Conservation (phyloP, 352 stramenopile species). For the Globisporangium uncinulatum region DNA sequence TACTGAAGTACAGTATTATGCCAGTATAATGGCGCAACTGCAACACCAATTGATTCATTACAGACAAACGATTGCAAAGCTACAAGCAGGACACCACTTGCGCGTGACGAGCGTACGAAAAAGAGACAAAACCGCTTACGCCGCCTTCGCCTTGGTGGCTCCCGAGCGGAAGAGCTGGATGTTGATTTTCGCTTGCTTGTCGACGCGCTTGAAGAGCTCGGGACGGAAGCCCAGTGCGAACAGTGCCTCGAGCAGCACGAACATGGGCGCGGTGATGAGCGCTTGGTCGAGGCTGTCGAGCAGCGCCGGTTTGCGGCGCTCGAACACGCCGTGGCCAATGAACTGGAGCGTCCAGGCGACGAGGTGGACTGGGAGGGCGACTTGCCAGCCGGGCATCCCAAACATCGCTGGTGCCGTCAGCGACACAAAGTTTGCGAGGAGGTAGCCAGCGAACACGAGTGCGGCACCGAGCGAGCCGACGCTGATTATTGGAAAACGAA, state of each 20-base stretch:
- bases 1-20: too few relatives aligned
- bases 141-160: too few relatives aligned
- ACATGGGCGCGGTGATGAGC: slow-evolving; percentile 77
- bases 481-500: slow-evolving; percentile 4
- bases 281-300: slow-evolving; percentile 84
- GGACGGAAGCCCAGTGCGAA: slow-evolving; percentile 71
- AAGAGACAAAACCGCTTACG: too few relatives aligned
- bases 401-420: slow-evolving; percentile 25
- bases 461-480: slow-evolving; percentile 47
- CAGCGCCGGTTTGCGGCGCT: slow-evolving; percentile 76
- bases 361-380: slow-evolving; percentile 53
- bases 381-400: slow-evolving; percentile 36
- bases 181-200: slow-evolving; percentile 57
- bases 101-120: too few relatives aligned
- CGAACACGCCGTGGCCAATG: slow-evolving; percentile 82
- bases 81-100: too few relatives aligned
- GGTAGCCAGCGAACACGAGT: slow-evolving; percentile 42
- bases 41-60: too few relatives aligned
- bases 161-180: slow-evolving; percentile 55
- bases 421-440: slow-evolving; percentile 66
- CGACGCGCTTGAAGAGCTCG: slow-evolving; percentile 54
- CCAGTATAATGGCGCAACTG: too few relatives aligned
- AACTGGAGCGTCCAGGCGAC: slow-evolving; percentile 68
- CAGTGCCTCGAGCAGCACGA: slow-evolving; percentile 78
- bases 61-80: too few relatives aligned